Evolutionary conservation across 2,329 filamentous ascomycete genomes (phyloP).

Genomic region (Colletotrichum sp.): DNA sequence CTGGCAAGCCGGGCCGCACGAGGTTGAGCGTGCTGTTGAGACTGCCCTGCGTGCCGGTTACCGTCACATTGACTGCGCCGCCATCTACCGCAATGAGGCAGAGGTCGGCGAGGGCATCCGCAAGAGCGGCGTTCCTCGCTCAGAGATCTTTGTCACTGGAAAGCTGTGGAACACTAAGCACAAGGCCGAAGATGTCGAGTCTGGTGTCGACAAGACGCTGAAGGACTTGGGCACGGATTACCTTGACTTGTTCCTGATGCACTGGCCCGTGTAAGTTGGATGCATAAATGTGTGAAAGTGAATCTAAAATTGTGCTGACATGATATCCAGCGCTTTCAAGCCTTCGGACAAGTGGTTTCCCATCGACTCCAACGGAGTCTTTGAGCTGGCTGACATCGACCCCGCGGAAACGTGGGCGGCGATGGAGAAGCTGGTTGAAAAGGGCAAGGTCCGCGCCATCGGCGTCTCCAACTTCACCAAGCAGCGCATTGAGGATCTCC

Average conservation of each 20-base stretch:
- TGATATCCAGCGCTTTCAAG: constrained; percentile 45
- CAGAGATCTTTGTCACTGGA: constrained; percentile 56
- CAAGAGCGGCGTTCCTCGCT: constrained; percentile 40
- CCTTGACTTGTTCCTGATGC: constrained; percentile 57
- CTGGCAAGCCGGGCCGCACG: constrained; percentile 35
- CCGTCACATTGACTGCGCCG: constrained; percentile 54
- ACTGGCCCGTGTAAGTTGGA: constrained; percentile 45
- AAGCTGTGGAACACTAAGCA: constrained; percentile 67
- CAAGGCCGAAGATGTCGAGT: constrained; percentile 51
- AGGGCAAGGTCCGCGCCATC: constrained; percentile 48
- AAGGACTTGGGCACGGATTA: constrained; percentile 57
- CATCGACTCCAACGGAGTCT: constrained; percentile 64
- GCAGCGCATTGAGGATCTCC: constrained; percentile 44
- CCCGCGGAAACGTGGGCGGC: constrained; percentile 43
- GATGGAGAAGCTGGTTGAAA: constrained; percentile 42
- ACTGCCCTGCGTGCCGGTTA: constrained; percentile 50
- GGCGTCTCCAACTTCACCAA: constrained; percentile 58
- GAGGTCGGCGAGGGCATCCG: constrained; percentile 48
- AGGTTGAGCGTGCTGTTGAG: constrained; percentile 53
- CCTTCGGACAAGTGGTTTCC: constrained; percentile 53
- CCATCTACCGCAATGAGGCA: constrained; percentile 49
- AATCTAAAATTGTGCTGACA: neutral
- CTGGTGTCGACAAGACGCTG: constrained; percentile 52
- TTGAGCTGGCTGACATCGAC: constrained; percentile 60
- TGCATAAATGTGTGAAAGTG: neutral